Evolutionary conservation across 129 eudicot species (phyloP).

Genomic region (Lonicera japonica): DNA sequence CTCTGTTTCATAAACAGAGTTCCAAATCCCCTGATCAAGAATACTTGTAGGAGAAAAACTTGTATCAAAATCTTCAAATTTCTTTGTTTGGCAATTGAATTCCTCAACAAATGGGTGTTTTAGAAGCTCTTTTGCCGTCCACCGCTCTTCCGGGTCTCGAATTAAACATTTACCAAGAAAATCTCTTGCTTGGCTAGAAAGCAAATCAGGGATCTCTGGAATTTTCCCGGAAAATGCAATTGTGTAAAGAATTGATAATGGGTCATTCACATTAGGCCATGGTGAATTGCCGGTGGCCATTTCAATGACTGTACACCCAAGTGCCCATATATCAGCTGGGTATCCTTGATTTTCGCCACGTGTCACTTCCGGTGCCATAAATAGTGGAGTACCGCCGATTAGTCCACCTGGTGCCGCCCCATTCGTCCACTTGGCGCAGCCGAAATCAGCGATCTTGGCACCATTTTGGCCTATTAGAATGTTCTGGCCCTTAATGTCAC

Average conservation of each 20-base stretch:
- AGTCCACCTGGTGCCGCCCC: constrained; percentile 10
- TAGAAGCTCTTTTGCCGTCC: constrained; percentile 56
- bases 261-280: constrained; percentile 33
- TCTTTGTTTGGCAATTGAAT: constrained; percentile 1
- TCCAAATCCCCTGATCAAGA: constrained; percentile 70
- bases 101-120: constrained; percentile 55
- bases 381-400: constrained; percentile 59
- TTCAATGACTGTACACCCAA: constrained; percentile 75
- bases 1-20: constrained; percentile 30
- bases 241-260: constrained; percentile 37
- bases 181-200: constrained; percentile 49
- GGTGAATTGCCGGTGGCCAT: constrained; percentile 66
- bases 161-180: constrained; percentile 51
- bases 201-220: constrained; percentile 39
- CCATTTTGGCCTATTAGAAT: constrained; percentile 33
- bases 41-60: constrained; percentile 70
- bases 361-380: constrained; percentile 77
- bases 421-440: constrained; percentile 53
- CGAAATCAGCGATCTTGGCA: constrained; percentile 65
- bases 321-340: constrained; percentile 71
- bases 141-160: constrained; percentile 42
- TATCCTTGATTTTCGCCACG: constrained; percentile 72
- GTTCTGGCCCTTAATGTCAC: constrained; percentile 66
- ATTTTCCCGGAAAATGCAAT: constrained; percentile 55
- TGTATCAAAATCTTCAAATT: constrained; percentile 5